Base-by-base conservation (phyloP, 2,329 filamentous ascomycete species). In the Teratosphaeria gauchensis region DNA sequence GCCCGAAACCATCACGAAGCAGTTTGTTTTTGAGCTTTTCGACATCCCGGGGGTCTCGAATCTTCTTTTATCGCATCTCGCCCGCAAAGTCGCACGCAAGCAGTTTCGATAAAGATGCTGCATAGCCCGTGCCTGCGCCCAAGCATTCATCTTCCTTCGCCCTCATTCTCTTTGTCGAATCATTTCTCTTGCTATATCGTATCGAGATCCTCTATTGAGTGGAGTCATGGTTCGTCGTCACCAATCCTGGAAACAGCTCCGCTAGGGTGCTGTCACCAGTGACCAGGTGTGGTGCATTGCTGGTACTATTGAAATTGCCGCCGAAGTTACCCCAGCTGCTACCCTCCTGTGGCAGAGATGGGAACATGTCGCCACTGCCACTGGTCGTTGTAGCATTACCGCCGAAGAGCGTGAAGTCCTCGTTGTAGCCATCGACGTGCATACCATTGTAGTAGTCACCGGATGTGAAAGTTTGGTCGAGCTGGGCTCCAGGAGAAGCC, bases 401-500 rank as follows among this genome's bases (percentile, higher is more conserved):
- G 52, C 74, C 73, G 61, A 75, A 90, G 16, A 90, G 78, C 19
- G 82, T 80, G 65, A 90, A 90, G 71, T 90, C 56, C 24, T 54
- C 42, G 28, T 33, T 58, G 12, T 51, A 33, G 16, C 51, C 56
- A 61, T 90, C 87, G 30, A 77, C 63, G 33, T 72, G 73, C 73
- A 84, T 78, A 28, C 77, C 76, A 60, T 84, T 72, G 19, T 58
- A 52, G 0, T 85, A 85, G 51, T 61, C 54, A 52, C 31, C 9
- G 2, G 61, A 64, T 12, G 65, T 67, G 59, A 70, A 69, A 0
- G 68, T 80, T 79, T 54, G 87, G 84, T 9, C 87, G 87, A 73
- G 80, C 87, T 89, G 86, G 4, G 85, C 87, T 57, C 80, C 78
- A 8, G 87, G 86, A 3, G 87, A 90, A 61, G 90, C 81, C 61